Base-by-base conservation (phyloP, 2,329 filamentous ascomycete genomes). In the Aaosphaeria arxii region DNA sequence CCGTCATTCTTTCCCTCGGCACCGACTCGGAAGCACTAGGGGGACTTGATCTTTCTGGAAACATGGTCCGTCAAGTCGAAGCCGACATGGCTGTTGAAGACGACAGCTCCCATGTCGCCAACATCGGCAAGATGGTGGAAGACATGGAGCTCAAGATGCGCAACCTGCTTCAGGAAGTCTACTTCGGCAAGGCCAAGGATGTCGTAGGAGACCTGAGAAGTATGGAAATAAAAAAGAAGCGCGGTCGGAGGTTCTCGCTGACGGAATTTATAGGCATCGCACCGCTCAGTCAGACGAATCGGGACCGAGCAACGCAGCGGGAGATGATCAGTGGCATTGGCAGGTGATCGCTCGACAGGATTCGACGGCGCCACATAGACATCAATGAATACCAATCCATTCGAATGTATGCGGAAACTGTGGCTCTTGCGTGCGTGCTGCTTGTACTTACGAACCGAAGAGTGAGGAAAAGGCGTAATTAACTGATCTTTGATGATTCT, bases 141-240 rank as follows among this genome's bases (percentile, higher is more conserved):
- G 94, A 99, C 72, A 97, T 99, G 94, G 94, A 99, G 77, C 84
- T 96, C 70, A 96, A 96, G 81, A 97, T 99, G 94, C 84, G 94
- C 57, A 99, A 99, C 73, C 73, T 97, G 72, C 77, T 99, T 70
- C 92, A 99, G 78, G 94, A 99, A 74, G 94, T 99, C 43, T 99
- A 99, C 76, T 99, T 99, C 74, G 94, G 94, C 68, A 99, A 99
- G 79, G 92, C 94, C 47, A 96, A 95, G 81, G 94, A 99, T 73
- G 91, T 99, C 3, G 92, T 99, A 4, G 94, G 92, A 47, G 92
- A 99, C 71, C 74, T 99, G 72, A 82, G 94, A 70, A 97, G 91
- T 80, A 75, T 71, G 76, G 64, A 49, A 11, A 32, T 30, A 44
- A 7, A 29, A 5, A 52, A 29, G 7, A 42, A 11, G 40, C 13